These are phyloP conservation scores for Sporothrix globosa DNA, from an alignment of 2,329 filamentous ascomycete genomes.

Conservation along the genomic window DNA sequence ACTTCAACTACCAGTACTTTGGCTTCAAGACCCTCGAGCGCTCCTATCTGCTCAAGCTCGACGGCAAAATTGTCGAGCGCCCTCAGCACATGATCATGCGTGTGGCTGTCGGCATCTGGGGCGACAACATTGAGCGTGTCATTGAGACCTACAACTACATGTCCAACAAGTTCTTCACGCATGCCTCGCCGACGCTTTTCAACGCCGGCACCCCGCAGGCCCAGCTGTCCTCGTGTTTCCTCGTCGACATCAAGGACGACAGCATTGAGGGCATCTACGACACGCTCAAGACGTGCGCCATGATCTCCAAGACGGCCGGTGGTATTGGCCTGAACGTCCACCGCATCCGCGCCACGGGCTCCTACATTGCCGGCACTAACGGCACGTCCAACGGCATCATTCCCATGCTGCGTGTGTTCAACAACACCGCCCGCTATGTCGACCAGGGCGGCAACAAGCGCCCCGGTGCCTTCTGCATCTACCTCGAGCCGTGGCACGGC, in stretches of 20 bases:
- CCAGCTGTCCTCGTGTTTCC: slow-evolving; percentile 96
- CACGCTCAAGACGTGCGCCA: slow-evolving; percentile 96
- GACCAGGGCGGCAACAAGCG: slow-evolving; percentile 99
- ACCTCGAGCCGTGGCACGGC: slow-evolving; percentile 97
- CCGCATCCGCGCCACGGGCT: slow-evolving; percentile 94
- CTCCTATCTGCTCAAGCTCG: slow-evolving; percentile 92
- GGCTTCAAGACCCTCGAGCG: slow-evolving; percentile 99
- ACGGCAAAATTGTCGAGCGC: slow-evolving; percentile 94
- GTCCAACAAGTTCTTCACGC: slow-evolving; percentile 98
- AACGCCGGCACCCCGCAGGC: slow-evolving; percentile 94
- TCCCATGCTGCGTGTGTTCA: slow-evolving; percentile 98
- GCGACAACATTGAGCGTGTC: slow-evolving; percentile 89
- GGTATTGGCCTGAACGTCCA: slow-evolving; percentile 97
- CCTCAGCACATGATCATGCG: slow-evolving; percentile 99
- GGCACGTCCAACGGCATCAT: slow-evolving; percentile 97
- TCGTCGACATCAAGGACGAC: slow-evolving; percentile 99
- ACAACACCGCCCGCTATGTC: slow-evolving; percentile 98
- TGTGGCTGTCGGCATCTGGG: slow-evolving; percentile 95
- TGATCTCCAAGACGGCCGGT: slow-evolving; percentile 99
- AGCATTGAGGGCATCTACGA: slow-evolving; percentile 99
- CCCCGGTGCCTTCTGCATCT: slow-evolving; percentile 96
- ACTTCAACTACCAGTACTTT: slow-evolving; percentile 99
- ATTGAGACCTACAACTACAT: slow-evolving; percentile 99
- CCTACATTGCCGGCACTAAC: slow-evolving; percentile 97
- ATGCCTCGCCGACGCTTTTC: slow-evolving; percentile 97